A percentile compares a stretch with the other conserved stretches of the same genome.
phyloP scores from a whole-genome alignment of 768 basidiomycete species.

The Leccinum ochraceum region DNA sequence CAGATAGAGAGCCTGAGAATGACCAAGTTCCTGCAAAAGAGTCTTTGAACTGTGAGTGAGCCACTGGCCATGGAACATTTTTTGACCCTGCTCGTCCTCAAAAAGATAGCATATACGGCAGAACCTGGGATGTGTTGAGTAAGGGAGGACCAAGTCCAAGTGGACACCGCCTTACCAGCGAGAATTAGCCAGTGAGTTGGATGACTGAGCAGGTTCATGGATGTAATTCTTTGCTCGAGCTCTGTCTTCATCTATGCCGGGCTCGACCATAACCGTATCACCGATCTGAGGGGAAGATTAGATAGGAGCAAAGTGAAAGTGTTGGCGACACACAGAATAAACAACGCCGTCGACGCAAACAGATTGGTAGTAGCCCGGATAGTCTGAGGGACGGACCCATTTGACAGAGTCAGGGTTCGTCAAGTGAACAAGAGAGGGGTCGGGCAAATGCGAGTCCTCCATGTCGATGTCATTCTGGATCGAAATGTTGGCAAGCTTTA shows the following conservation, averaged over 20 bases:
- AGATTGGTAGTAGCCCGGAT: conserved; percentile 40
- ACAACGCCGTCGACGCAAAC: conserved; percentile 56
- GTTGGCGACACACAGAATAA: conserved; percentile 48
- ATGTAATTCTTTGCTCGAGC: conserved; percentile 42
- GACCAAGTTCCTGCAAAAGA: conserved; percentile 63
- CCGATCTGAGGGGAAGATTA: conserved; percentile 47
- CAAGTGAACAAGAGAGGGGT: conserved; percentile 24
- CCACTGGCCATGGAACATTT: conserved; percentile 75
- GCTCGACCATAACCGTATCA: conserved; percentile 63
- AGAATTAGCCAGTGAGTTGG: conserved; percentile 56
- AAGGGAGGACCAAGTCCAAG: background rate
- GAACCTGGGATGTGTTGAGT: conserved; percentile 51
- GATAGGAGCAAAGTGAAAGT: background rate
- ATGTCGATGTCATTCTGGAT: conserved; percentile 30
- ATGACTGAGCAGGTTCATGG: conserved; percentile 44
- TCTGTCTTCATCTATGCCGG: conserved; percentile 50
- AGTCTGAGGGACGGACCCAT: conserved; percentile 33
- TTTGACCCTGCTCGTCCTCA: conserved; percentile 39
- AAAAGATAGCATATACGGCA: conserved; percentile 67
- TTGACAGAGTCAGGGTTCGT: conserved; percentile 36
- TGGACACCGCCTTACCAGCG: conserved; percentile 50
- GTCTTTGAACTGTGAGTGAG: conserved; percentile 63
- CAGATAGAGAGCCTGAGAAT: conserved; percentile 59
- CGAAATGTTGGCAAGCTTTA: conserved; percentile 39
- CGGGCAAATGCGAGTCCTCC: conserved; percentile 13